Conservation (phyloP, 441 rosid genomes). For the Populus tomentosa region DNA sequence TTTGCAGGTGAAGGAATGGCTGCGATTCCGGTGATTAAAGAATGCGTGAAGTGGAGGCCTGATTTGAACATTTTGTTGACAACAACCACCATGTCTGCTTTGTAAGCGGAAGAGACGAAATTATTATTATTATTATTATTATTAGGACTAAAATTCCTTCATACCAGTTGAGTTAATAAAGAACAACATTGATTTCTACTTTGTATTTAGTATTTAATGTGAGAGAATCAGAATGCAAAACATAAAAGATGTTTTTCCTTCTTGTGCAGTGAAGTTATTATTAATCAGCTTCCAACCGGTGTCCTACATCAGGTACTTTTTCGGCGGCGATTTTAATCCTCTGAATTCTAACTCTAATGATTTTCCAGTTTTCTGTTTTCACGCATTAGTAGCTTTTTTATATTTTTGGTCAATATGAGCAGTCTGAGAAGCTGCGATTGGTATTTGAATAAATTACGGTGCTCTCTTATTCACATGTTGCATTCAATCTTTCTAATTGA, state of each 20-base stretch:
- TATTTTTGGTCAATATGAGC: neutral
- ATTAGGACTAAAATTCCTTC: neutral
- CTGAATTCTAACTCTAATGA: neutral
- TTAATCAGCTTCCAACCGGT: neutral
- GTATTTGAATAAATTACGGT: neutral
- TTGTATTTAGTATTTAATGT: no score
- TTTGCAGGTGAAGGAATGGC: constrained; percentile 90
- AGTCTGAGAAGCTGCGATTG: neutral
- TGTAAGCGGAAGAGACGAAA: constrained; percentile 35
- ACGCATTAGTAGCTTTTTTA: neutral
- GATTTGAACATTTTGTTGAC: constrained; percentile 75
- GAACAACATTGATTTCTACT: no score
- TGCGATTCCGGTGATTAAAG: constrained; percentile 73
- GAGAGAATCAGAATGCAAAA: neutral
- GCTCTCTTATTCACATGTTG: neutral
- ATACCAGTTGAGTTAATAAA: neutral
- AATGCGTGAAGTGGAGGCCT: constrained; percentile 47
- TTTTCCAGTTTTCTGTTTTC: neutral
- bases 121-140: neutral
- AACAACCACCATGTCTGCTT: constrained; percentile 69
- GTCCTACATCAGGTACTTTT: neutral
- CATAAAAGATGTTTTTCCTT: neutral
- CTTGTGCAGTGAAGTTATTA: neutral
- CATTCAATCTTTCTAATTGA: constrained; percentile 23
- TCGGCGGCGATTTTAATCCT: neutral